Evolutionary conservation across 2,329 filamentous ascomycete genomes (phyloP).

Genomic region (Alternaria tenuissima): DNA sequence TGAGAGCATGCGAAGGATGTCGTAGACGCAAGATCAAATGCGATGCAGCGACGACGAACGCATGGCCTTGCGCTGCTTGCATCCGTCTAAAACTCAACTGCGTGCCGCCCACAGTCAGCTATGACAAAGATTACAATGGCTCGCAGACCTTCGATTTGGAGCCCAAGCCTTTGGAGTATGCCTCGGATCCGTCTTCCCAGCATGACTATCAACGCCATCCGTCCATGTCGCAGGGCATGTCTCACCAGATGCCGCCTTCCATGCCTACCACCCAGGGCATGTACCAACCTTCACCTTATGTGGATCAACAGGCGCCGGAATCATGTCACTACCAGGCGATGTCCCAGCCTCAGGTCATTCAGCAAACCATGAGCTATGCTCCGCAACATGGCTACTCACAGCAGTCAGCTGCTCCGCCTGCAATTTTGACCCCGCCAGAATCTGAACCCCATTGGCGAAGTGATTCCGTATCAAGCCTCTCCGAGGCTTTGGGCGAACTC

Average conservation of each 20-base stretch:
- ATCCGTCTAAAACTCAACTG: constrained; percentile 91
- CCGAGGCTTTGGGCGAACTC: constrained; percentile 82
- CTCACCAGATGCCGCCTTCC: constrained; percentile 40
- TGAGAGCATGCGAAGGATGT: constrained; percentile 97
- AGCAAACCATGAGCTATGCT: constrained; percentile 47
- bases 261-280: constrained; percentile 44
- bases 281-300: constrained; percentile 49
- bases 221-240: constrained; percentile 41
- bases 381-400: constrained; percentile 47
- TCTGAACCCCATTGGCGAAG: constrained; percentile 59
- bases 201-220: constrained; percentile 52
- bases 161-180: constrained; percentile 51
- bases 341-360: constrained; percentile 42
- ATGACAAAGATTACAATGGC: constrained; percentile 66
- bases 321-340: constrained; percentile 49
- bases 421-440: constrained; percentile 51
- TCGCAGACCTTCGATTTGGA: constrained; percentile 54
- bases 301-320: constrained; percentile 45
- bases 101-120: constrained; percentile 83
- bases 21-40: constrained; percentile 97
- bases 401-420: constrained; percentile 31
- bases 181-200: constrained; percentile 49
- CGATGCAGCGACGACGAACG: constrained; percentile 95
- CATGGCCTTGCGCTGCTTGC: constrained; percentile 96
- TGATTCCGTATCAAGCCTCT: constrained; percentile 68